Base-by-base conservation (phyloP, 257 asterid genomes). In the Nicotiana obtusifolia region DNA sequence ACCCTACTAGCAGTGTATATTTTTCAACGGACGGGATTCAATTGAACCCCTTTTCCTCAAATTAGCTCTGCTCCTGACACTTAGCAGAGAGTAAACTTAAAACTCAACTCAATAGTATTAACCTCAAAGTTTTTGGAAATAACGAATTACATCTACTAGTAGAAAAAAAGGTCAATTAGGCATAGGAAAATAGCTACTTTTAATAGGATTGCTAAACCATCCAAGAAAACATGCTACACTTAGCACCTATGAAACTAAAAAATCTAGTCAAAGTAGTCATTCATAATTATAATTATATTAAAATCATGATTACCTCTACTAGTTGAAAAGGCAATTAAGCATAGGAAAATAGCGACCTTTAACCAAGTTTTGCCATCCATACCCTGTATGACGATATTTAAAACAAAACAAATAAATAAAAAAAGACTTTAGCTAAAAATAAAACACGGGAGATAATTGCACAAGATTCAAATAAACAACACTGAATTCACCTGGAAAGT, bases 301-400 rank as follows among this genome's bases (percentile, higher is more conserved):
- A 24, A 66, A 64, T 44, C 28, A 28, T 57, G 49, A 47, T 79
- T 81, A 86, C 91, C 91, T 85, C 90, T 85, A 31, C 83, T 87
- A 33, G 81, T 33, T 80, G 88, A 84, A 64, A 83, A 13, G 20
- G 84, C 84, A n/a, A 82, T 24, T 15, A 86, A 80, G 30, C 64
- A 76, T 49, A 83, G n/a, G 73, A 88, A 64, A 81, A 83, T 76
- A 66, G 82, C 83, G 82, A 83, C 82, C 82, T 82, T 83, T 64
- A 83, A 59, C 87, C 88, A 80, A 28, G 66, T 81, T 65, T 81
- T 80, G 62, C 80, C 64, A 5, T 78, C 86, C 91, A 88, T 88
- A 22, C 62, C 81, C 85, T 86, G 84, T 11, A 65, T 52, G 6
- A 49, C 61, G 44, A 44, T 37, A 33, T 17, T 53, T 24, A 52